A percentile compares a stretch with the other conserved stretches of the same genome.
These are phyloP conservation scores for Santalum album DNA, from an alignment of 164 flowering plant species.

Conservation along the genomic window DNA sequence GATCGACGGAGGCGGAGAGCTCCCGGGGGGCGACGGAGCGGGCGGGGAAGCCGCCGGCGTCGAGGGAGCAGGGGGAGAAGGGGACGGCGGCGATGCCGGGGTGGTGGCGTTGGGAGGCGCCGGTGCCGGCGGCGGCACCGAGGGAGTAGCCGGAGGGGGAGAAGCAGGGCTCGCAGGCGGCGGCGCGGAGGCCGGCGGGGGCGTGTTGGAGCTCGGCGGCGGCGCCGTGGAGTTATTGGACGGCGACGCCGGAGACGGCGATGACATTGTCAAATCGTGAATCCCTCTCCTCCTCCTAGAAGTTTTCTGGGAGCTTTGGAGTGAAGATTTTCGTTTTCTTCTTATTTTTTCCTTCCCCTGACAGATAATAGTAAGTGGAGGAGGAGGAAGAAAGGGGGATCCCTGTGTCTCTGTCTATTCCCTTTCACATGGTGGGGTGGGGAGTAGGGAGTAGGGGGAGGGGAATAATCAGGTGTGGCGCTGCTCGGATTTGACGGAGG, in stretches of 20 bases:
- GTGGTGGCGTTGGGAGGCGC: conserved; percentile 23
- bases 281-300: too few species aligned
- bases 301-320: too few species aligned
- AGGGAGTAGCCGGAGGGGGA: conserved; percentile 13
- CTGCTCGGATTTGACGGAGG: background rate
- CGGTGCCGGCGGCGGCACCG: conserved; percentile 6
- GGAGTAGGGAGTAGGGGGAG: background rate
- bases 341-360: too few species aligned
- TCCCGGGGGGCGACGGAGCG: conserved; percentile 14
- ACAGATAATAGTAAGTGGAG: too few species aligned
- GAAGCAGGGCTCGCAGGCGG: conserved; percentile 7
- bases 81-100: background rate
- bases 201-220: conserved; percentile 10
- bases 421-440: background rate
- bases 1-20: conserved; percentile 15
- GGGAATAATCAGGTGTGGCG: background rate
- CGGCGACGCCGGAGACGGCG: conserved; percentile 18
- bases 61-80: conserved; percentile 7
- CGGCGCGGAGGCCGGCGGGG: conserved; percentile 1
- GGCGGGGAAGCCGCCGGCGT: conserved; percentile 25
- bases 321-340: too few species aligned
- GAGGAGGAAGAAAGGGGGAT: too few species aligned
- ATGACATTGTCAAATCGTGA: conserved; percentile 8
- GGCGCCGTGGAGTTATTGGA: conserved; percentile 10
- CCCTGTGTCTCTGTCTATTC: too few species aligned